Evolutionary conservation across 495 filamentous ascomycete genomes (phyloP).

Genomic region (Pseudomonodictys pantanalensis): DNA sequence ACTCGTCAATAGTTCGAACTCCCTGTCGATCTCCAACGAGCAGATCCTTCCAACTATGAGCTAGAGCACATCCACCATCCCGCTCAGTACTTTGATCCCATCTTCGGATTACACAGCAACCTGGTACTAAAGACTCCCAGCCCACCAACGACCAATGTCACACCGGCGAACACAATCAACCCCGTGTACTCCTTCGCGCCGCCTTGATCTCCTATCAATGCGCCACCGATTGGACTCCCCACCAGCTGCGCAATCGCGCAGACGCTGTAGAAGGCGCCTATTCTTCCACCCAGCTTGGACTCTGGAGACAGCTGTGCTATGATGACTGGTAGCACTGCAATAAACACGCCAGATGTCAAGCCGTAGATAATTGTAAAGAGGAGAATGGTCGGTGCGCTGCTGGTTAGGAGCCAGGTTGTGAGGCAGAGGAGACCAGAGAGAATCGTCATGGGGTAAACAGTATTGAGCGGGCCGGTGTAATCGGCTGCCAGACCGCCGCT

Average conservation of each 20-base stretch:
- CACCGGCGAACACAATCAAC: slow-evolving; percentile 1
- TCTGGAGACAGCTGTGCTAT: not conserved
- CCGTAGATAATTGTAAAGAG: not conserved
- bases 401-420: not conserved
- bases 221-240: not conserved
- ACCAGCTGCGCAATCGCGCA: not conserved
- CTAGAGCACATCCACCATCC: too few species aligned
- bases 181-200: not conserved
- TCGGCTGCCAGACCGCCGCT: not conserved
- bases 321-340: not conserved
- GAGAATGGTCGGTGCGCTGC: not conserved
- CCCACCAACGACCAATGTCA: too few species aligned
- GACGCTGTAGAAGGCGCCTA: slow-evolving; percentile 1
- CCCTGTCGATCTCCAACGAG: too few species aligned
- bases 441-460: not conserved
- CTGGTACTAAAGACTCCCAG: too few species aligned
- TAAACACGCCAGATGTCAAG: not conserved
- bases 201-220: not conserved
- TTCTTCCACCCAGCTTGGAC: not conserved
- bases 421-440: not conserved
- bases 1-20: too few species aligned
- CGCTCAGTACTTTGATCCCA: too few species aligned
- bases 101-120: too few species aligned
- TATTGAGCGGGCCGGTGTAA: not conserved
- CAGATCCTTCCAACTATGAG: too few species aligned